Conservation (phyloP, 2,329 filamentous ascomycete species). For the Aulographum hederae region DNA sequence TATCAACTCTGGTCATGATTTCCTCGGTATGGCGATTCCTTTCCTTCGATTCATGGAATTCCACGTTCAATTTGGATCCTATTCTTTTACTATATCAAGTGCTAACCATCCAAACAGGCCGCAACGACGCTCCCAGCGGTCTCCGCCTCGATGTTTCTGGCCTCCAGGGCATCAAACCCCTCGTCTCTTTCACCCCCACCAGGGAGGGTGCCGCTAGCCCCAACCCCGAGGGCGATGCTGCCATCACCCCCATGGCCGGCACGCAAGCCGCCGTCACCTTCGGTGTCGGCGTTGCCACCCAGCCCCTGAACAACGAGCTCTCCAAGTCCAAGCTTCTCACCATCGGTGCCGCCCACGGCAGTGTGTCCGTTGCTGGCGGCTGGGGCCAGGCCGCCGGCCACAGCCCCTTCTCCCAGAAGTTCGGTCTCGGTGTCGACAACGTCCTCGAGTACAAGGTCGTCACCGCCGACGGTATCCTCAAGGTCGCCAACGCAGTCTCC, state of each 20-base stretch:
- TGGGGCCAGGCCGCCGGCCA: slow-evolving; percentile 5
- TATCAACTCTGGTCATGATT: slow-evolving; percentile 32
- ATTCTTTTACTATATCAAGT: too few relatives aligned
- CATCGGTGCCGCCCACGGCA: slow-evolving; percentile 3
- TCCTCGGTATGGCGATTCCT: too few relatives aligned
- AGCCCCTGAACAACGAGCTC: slow-evolving; percentile 3
- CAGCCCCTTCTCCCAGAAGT: slow-evolving; percentile 4
- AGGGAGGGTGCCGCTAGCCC: too few relatives aligned
- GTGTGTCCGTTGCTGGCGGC: slow-evolving; percentile 2
- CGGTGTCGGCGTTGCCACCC: slow-evolving; percentile 1
- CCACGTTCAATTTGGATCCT: too few relatives aligned
- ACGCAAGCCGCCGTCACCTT: slow-evolving; percentile 2
- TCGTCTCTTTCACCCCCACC: neutral
- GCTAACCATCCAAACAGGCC: too few relatives aligned
- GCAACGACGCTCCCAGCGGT: slow-evolving; percentile 5
- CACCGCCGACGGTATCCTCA: slow-evolving; percentile 12
- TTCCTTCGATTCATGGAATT: too few relatives aligned
- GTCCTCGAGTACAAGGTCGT: slow-evolving; percentile 15
- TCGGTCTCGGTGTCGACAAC: slow-evolving; percentile 16
- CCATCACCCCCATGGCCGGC: too few relatives aligned
- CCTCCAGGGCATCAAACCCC: neutral
- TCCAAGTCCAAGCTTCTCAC: neutral
- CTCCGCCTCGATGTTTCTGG: neutral
- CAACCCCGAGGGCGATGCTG: too few relatives aligned
- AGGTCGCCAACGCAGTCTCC: slow-evolving; percentile 12